Evolutionary conservation across 768 basidiomycete species (phyloP).

Genomic region (Galerina marginata): DNA sequence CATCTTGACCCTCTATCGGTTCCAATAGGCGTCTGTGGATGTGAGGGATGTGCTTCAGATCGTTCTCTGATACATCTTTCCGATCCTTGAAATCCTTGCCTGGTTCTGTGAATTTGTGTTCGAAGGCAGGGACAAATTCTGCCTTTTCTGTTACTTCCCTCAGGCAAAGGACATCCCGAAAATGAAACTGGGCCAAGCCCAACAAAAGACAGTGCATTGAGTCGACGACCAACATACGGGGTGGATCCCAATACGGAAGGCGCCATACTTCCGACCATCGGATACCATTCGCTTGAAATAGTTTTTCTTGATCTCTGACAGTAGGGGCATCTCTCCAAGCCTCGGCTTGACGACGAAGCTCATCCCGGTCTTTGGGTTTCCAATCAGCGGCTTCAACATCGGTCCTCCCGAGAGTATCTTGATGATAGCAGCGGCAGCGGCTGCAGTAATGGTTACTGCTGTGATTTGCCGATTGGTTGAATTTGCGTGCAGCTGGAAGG

Average conservation of each 20-base stretch:
- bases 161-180: slow-evolving; percentile 18
- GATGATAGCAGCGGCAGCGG: background rate
- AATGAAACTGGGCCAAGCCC: slow-evolving; percentile 28
- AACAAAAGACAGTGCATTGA: slow-evolving; percentile 20
- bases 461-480: slow-evolving; percentile 5
- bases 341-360: background rate
- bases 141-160: slow-evolving; percentile 1
- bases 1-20: background rate
- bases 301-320: background rate
- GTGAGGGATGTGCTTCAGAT: background rate
- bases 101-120: background rate
- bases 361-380: background rate
- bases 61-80: background rate
- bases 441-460: slow-evolving; percentile 10
- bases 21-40: background rate
- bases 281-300: background rate
- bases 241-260: slow-evolving; percentile 24
- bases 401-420: background rate
- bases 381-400: background rate
- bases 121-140: background rate
- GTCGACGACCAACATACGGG: slow-evolving; percentile 20
- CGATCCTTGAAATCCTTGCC: background rate
- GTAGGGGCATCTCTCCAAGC: background rate
- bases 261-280: slow-evolving; percentile 21
- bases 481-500: slow-evolving; percentile 18